phyloP scores from a whole-genome alignment of 2,329 filamentous ascomycete species.

The Mariannaea elegans region DNA sequence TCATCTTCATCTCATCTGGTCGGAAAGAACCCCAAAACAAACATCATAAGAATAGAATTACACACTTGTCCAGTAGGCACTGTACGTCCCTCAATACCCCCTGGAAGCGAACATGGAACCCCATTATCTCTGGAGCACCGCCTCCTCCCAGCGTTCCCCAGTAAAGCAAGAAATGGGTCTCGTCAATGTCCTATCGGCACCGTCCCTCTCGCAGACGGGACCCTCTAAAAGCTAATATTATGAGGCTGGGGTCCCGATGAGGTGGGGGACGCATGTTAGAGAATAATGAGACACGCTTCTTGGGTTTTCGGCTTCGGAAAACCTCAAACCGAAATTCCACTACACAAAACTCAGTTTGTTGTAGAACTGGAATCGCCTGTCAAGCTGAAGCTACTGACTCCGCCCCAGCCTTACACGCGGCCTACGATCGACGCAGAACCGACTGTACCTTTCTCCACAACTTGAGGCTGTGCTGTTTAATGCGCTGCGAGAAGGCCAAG shows the following conservation, averaged over 20 bases:
- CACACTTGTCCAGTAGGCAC: not conserved
- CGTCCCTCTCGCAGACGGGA: slow-evolving; percentile 3
- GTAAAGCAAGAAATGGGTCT: not conserved
- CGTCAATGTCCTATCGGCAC: slow-evolving; percentile 17
- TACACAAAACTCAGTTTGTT: too few species aligned
- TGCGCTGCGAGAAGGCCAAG: not conserved
- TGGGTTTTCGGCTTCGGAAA: slow-evolving; percentile 1
- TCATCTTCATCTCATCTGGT: slow-evolving; percentile 19
- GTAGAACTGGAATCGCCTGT: too few species aligned
- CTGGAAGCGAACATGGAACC: slow-evolving; percentile 1
- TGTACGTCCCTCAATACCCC: not conserved
- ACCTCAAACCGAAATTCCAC: not conserved
- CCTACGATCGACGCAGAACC: slow-evolving; percentile 30
- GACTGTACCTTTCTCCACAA: slow-evolving; percentile 27
- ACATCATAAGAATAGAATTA: slow-evolving; percentile 17
- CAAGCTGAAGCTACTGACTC: slow-evolving; percentile 5
- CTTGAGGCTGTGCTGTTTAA: slow-evolving; percentile 32
- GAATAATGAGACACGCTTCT: slow-evolving; percentile 3
- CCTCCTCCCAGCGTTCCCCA: slow-evolving; percentile 5
- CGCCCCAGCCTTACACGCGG: slow-evolving; percentile 42
- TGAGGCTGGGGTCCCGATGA: slow-evolving; percentile 6
- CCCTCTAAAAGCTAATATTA: slow-evolving; percentile 1
- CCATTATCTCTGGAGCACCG: slow-evolving; percentile 12
- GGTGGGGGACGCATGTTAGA: slow-evolving; percentile 12
- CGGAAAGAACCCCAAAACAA: slow-evolving; percentile 1